phyloP scores from a whole-genome alignment of 2,329 filamentous ascomycete genomes.

The Truncatella angustata region DNA sequence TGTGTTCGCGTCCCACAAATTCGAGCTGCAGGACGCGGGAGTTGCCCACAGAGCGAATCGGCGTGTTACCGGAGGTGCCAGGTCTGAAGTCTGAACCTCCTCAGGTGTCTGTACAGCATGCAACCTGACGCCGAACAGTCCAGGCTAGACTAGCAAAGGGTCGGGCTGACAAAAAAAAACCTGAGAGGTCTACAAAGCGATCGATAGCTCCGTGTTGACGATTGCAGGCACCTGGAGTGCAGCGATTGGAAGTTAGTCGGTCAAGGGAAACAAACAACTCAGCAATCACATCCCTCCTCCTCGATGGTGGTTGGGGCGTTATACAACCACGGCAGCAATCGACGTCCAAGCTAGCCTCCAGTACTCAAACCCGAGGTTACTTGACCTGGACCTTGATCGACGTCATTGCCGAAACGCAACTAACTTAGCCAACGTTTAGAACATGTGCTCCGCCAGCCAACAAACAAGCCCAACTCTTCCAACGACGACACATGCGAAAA shows the following conservation, averaged over 20 bases:
- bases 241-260: not conserved
- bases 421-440: too few relatives aligned
- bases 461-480: too few relatives aligned
- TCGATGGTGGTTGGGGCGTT: not conserved
- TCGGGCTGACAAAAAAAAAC: not conserved
- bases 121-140: not conserved
- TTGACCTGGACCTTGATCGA: not conserved
- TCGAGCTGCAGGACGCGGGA: not conserved
- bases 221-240: not conserved
- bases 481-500: too few relatives aligned
- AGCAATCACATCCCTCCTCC: not conserved
- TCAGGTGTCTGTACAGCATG: not conserved
- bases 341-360: not conserved
- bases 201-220: not conserved
- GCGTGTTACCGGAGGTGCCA: not conserved
- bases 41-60: not conserved
- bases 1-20: not conserved
- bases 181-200: too few relatives aligned
- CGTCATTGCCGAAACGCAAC: conserved; percentile 7
- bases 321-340: not conserved
- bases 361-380: conserved; percentile 5
- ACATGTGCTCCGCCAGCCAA: too few relatives aligned
- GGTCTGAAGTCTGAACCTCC: too few relatives aligned
- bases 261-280: not conserved
- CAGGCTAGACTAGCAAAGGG: not conserved